Base-by-base conservation (phyloP, 768 basidiomycete genomes). In the Agrocybe pediades region DNA sequence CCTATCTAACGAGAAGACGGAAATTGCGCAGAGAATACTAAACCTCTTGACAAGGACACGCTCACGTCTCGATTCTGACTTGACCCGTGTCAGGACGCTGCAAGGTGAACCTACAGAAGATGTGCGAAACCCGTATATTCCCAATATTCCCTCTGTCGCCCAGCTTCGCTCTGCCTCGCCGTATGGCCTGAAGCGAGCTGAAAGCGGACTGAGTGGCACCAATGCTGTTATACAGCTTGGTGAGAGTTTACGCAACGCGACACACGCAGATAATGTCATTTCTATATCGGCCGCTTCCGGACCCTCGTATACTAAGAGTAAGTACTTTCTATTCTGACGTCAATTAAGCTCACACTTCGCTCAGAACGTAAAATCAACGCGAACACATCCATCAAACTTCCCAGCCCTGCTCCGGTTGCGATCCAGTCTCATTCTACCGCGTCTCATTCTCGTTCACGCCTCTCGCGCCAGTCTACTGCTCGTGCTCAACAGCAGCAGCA, bases 11-110 rank as follows among this genome's bases (percentile, higher is more conserved):
- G 74, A 79, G 50, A 78, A 78, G 60, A 60, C 73, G 20, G 58
- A 47, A 6, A 65, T 78, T 9, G 72, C 75, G 0, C 68, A 76
- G 53, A 69, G 69, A 5, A 68, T 80, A n/a, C 68, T 78, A 51
- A 69, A 71, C 16, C 67, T 78, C 16, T 55, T 79, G n/a, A 65
- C 62, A 2, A 66, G 73, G 15, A 75, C 75, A 7, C 69, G 71
- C 19, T 69, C 74, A 19, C 69, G 77, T 24, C 70, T 81, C 15
- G 78, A 78, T 52, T 63, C 69, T 13, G 79, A 81, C 57, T 61
- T 81, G 30, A 58, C 58, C 9, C 70, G 68, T 51, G 74, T 75
- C 16, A 65, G 72, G 11, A 56, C 70, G 5, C 64, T 77, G n/a
- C 73, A 74, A 49, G 76, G 74, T 21, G 74, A 74, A 54, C 45